Evolutionary conservation across 108 stramenopile genomes (phyloP).

Genomic region (Schizochytrium sp.): DNA sequence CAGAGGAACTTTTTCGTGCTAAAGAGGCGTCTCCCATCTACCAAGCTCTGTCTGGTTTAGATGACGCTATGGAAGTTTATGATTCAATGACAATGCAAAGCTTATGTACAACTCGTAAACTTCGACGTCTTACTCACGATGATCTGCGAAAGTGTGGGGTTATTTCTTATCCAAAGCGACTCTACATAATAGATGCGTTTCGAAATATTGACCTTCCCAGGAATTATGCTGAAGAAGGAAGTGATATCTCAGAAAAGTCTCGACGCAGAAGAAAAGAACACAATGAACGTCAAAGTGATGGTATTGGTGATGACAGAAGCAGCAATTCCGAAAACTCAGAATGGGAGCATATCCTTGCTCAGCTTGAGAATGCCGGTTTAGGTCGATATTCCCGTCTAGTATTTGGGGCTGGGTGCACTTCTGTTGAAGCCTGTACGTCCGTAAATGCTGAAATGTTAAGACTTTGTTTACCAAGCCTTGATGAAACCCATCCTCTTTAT

Average conservation of each 20-base stretch:
- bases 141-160: background rate
- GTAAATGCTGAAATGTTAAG: too few species aligned
- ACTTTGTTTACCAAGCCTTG: too few species aligned
- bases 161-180: background rate
- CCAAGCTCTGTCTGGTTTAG: background rate
- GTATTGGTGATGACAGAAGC: too few species aligned
- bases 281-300: background rate
- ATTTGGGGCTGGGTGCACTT: too few species aligned
- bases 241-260: background rate
- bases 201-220: background rate
- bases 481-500: too few species aligned
- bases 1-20: background rate
- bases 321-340: too few species aligned
- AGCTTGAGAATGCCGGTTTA: too few species aligned
- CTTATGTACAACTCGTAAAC: background rate
- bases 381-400: too few species aligned
- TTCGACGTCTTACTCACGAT: background rate
- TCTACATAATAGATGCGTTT: background rate
- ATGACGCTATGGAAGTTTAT: background rate
- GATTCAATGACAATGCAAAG: background rate
- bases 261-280: background rate
- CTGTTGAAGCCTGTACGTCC: too few species aligned
- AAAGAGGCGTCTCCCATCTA: background rate
- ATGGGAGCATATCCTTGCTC: too few species aligned
- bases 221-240: background rate